A percentile compares a stretch with the other conserved stretches of the same genome.
phyloP scores from a whole-genome alignment of 2,329 filamentous ascomycete species.

The Geosmithia flava region DNA sequence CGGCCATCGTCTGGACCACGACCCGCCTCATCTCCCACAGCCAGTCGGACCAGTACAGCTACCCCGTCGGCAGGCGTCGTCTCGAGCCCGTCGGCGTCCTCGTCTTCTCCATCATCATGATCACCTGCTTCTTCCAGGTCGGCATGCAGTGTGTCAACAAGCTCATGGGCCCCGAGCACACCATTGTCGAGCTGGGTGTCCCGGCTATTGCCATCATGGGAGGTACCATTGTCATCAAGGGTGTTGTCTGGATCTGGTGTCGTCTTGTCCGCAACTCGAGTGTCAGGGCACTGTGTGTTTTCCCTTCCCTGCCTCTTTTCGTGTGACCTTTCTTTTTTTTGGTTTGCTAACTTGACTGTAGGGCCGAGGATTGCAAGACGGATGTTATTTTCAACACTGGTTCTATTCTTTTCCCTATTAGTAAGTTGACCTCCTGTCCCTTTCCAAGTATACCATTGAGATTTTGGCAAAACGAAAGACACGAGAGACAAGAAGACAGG shows the following conservation, averaged over 20 bases:
- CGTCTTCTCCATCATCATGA: conserved; percentile 77
- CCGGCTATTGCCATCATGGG: conserved; percentile 73
- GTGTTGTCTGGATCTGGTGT: conserved; percentile 77
- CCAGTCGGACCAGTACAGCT: conserved; percentile 60
- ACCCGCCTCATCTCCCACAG: conserved; percentile 55
- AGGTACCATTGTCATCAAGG: conserved; percentile 70
- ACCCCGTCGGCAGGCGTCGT: conserved; percentile 62
- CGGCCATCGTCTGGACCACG: conserved; percentile 69
- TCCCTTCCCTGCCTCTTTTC: background rate
- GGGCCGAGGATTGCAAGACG: conserved; percentile 43
- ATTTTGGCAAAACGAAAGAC: too few relatives aligned
- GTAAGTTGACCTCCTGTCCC: conserved; percentile 20
- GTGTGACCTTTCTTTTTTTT: background rate
- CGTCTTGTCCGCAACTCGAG: conserved; percentile 75
- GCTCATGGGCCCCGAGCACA: conserved; percentile 46
- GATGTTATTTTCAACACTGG: conserved; percentile 88
- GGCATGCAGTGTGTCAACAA: conserved; percentile 56
- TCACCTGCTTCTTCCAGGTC: conserved; percentile 73
- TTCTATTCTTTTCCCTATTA: conserved; percentile 73
- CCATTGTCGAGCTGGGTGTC: conserved; percentile 58
- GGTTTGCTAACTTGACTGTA: conserved; percentile 7
- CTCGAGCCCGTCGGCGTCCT: conserved; percentile 72
- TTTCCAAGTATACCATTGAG: too few relatives aligned
- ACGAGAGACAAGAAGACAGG: too few relatives aligned
- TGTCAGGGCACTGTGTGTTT: conserved; percentile 59